Conservation (phyloP, 2,329 filamentous ascomycete species). For the Pestalotiopsis sp. region DNA sequence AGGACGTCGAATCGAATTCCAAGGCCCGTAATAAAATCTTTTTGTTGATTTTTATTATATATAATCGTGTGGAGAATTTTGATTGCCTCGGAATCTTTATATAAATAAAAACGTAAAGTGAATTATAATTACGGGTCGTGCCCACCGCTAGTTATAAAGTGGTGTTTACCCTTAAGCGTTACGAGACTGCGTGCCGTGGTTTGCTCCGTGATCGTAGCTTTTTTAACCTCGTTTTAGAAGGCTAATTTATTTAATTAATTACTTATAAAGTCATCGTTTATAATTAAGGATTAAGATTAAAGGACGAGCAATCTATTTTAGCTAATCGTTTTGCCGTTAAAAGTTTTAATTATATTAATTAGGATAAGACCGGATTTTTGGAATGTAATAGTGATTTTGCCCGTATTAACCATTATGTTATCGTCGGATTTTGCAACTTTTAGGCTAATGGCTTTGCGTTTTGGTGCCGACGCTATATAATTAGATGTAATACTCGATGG, state of each 20-base stretch:
- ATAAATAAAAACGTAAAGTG: constrained; percentile 60
- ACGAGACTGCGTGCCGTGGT: constrained; percentile 48
- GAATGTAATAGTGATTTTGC: constrained; percentile 44
- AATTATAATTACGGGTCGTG: constrained; percentile 57
- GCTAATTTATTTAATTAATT: constrained; percentile 35
- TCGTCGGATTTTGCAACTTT: constrained; percentile 25
- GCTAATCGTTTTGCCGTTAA: constrained; percentile 44
- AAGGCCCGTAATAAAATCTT: constrained; percentile 56
- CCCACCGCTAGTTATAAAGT: constrained; percentile 27
- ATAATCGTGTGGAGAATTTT: constrained; percentile 58
- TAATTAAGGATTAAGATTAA: constrained; percentile 48
- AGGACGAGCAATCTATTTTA: constrained; percentile 54
- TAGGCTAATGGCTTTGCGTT: constrained; percentile 12
- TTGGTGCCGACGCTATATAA: background rate
- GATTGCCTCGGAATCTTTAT: constrained; percentile 57
- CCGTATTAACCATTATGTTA: constrained; percentile 44
- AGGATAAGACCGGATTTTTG: constrained; percentile 43
- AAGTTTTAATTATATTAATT: constrained; percentile 41
- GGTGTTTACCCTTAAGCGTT: constrained; percentile 43
- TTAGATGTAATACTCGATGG: constrained; percentile 18
- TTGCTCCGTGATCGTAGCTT: constrained; percentile 49
- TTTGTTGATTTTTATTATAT: constrained; percentile 51
- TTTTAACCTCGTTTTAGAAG: constrained; percentile 53
- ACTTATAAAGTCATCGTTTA: constrained; percentile 40
- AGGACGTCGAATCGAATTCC: constrained; percentile 60